A percentile compares a stretch with the other conserved stretches of the same genome.
phyloP scores from a whole-genome alignment of 805 yeast genomes.

The Barnettozyma wickerhamii region DNA sequence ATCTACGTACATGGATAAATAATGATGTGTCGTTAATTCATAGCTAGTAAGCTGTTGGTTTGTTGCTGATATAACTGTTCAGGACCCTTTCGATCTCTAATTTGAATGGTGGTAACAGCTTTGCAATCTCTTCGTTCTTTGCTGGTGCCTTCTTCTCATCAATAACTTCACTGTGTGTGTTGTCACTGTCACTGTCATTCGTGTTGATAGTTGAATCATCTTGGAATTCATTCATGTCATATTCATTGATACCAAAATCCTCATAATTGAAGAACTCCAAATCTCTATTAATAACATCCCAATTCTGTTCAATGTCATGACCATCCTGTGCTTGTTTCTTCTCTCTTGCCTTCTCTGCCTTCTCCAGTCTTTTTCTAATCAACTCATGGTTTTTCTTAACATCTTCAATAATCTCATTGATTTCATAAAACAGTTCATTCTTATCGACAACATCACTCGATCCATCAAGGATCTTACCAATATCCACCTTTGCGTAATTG shows the following conservation, averaged over 20 bases:
- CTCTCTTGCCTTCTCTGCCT: slow-evolving; percentile 25
- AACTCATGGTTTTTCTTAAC: slow-evolving; percentile 31
- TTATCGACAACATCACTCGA: slow-evolving; percentile 20
- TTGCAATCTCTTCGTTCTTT: slow-evolving; percentile 5
- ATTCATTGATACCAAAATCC: slow-evolving; percentile 46
- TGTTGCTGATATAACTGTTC: not conserved
- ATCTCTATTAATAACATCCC: slow-evolving; percentile 39
- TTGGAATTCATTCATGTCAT: slow-evolving; percentile 42
- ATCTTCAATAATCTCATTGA: slow-evolving; percentile 34
- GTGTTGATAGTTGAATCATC: too few species aligned
- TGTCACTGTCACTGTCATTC: not conserved
- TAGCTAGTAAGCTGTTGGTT: too few species aligned
- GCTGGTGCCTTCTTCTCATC: slow-evolving; percentile 1
- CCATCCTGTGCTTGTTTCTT: slow-evolving; percentile 15
- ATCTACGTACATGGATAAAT: too few species aligned
- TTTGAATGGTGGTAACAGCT: slow-evolving; percentile 2
- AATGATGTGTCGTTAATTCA: too few species aligned
- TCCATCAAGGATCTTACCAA: slow-evolving; percentile 33
- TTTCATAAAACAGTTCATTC: slow-evolving; percentile 31
- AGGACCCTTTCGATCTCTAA: not conserved
- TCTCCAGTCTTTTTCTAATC: slow-evolving; percentile 30
- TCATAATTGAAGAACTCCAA: slow-evolving; percentile 37
- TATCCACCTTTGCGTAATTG: slow-evolving; percentile 37
- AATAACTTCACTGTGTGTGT: slow-evolving; percentile 3
- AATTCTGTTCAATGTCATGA: slow-evolving; percentile 31